phyloP scores from a whole-genome alignment of 2,329 filamentous ascomycete species.

The Emmonsia crescens region DNA sequence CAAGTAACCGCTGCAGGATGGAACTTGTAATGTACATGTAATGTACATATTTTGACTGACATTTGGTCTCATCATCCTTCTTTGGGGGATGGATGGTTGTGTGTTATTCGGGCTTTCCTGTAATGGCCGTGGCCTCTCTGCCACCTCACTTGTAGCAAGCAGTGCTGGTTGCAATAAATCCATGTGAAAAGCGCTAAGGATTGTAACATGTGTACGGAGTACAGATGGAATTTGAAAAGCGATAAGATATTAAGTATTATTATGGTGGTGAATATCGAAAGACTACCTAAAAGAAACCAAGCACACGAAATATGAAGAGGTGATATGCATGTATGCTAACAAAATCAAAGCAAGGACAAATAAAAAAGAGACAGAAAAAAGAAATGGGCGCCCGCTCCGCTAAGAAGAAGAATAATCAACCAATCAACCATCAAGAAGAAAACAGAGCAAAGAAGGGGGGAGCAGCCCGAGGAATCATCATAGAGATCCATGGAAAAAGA shows the following conservation, averaged over 20 bases:
- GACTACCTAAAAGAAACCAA: background rate
- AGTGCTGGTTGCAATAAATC: too few species aligned
- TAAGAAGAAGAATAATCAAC: background rate
- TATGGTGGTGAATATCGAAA: background rate
- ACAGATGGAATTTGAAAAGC: background rate
- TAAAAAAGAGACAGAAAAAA: background rate
- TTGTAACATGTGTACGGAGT: too few species aligned
- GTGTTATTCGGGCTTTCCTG: too few species aligned
- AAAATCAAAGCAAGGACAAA: background rate
- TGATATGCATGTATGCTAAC: background rate
- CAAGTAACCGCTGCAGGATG: too few species aligned
- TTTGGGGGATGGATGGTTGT: too few species aligned
- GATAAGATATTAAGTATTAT: background rate
- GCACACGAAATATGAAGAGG: background rate
- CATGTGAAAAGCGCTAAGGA: too few species aligned
- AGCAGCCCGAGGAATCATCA: background rate
- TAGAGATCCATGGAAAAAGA: background rate
- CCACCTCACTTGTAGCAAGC: too few species aligned
- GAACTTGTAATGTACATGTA: too few species aligned
- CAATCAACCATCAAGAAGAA: background rate
- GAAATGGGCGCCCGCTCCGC: background rate
- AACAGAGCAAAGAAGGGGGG: background rate
- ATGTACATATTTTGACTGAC: too few species aligned
- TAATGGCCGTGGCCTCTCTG: too few species aligned
- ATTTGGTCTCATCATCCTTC: too few species aligned